Evolutionary conservation across 2,329 filamentous ascomycete species (phyloP).

Genomic region (Knoxdaviesia capensis): DNA sequence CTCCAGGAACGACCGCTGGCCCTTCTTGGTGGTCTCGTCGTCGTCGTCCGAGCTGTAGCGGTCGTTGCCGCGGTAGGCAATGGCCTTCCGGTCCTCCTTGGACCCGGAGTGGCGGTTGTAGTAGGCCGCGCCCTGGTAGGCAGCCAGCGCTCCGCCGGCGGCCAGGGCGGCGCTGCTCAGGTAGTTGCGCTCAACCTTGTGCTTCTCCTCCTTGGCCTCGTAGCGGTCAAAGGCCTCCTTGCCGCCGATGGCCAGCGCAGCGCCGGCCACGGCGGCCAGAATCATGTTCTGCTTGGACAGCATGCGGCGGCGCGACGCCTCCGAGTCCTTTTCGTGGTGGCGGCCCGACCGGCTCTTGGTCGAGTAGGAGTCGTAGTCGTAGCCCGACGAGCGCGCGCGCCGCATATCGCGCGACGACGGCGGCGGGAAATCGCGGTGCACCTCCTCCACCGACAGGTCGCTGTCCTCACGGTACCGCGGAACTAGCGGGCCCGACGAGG

Average conservation of each 20-base stretch:
- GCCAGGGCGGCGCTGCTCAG: constrained; percentile 40
- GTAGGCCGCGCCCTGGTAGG: constrained; percentile 40
- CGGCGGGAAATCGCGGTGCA: constrained; percentile 67
- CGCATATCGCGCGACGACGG: constrained; percentile 36
- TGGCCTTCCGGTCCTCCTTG: constrained; percentile 33
- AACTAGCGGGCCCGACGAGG: constrained; percentile 30
- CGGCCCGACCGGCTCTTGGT: constrained; percentile 26
- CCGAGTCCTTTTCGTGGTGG: constrained; percentile 37
- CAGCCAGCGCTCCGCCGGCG: constrained; percentile 42
- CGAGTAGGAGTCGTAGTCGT: constrained; percentile 32
- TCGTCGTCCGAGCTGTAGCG: constrained; percentile 36
- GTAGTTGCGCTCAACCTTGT: constrained; percentile 32
- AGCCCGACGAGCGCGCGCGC: constrained; percentile 41
- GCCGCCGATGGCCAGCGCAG: constrained; percentile 41
- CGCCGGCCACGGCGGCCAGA: constrained; percentile 43
- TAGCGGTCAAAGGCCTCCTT: constrained; percentile 47
- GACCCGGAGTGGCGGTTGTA: constrained; percentile 38
- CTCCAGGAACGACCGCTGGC: constrained; percentile 44
- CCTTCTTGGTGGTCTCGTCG: constrained; percentile 32
- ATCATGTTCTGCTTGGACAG: constrained; percentile 46
- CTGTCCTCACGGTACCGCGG: constrained; percentile 49
- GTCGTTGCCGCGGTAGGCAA: constrained; percentile 32
- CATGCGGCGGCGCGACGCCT: constrained; percentile 24
- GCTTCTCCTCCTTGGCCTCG: constrained; percentile 31
- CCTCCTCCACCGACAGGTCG: constrained; percentile 59